phyloP scores from a whole-genome alignment of 768 basidiomycete species.

The Crassisporium funariophilum region DNA sequence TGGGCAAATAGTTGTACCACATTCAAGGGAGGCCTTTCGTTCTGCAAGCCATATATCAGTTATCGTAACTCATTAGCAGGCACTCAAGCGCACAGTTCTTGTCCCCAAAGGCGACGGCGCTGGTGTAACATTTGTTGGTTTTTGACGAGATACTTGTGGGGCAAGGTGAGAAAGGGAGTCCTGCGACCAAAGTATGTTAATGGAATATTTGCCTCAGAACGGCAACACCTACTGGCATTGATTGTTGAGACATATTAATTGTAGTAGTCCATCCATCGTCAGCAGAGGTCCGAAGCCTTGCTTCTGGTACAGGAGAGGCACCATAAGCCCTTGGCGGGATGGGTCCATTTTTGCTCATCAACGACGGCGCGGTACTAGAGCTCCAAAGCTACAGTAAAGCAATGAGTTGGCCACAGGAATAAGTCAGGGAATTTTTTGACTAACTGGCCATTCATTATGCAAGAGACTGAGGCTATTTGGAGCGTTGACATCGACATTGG shows the following conservation, averaged over 20 bases:
- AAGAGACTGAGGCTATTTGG: constrained; percentile 1
- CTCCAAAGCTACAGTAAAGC: constrained; percentile 12
- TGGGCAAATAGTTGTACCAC: not conserved
- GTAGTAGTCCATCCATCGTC: constrained; percentile 14
- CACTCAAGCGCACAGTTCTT: not conserved
- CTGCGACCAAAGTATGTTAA: too few relatives aligned
- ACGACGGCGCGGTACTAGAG: constrained; percentile 12
- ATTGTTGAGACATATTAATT: not conserved
- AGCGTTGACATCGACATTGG: not conserved
- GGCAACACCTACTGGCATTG: not conserved
- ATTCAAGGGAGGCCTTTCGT: not conserved
- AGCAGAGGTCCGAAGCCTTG: not conserved
- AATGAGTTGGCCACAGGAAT: not conserved
- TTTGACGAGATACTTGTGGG: not conserved
- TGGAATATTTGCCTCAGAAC: too few relatives aligned
- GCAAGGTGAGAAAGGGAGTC: not conserved
- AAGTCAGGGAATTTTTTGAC: not conserved
- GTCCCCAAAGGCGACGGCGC: not conserved
- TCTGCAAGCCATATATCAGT: not conserved
- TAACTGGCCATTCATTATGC: constrained; percentile 16
- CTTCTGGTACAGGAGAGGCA: not conserved
- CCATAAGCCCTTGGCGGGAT: not conserved
- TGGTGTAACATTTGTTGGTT: not conserved
- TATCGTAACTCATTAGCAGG: not conserved
- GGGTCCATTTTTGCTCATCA: constrained; percentile 1